Evolutionary conservation across 148 eudicot species (phyloP).

Genomic region (Spergularia marina): DNA sequence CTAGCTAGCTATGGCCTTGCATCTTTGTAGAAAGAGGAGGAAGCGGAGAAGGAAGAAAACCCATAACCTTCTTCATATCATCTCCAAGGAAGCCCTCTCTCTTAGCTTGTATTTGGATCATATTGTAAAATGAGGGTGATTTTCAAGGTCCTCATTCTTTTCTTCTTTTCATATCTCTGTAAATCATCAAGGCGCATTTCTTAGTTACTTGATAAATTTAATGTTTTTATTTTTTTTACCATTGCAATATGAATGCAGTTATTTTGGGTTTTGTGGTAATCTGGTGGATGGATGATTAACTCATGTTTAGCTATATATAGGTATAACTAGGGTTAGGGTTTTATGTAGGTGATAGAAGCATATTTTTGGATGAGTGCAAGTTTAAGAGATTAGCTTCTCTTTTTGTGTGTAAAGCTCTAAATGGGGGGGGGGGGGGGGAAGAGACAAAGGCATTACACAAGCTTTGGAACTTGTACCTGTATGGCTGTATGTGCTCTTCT

Average conservation of each 20-base stretch:
- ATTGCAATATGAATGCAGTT: neutral
- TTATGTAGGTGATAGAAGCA: constrained; percentile 7
- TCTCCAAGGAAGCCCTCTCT: neutral
- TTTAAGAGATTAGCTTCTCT: constrained; percentile 25
- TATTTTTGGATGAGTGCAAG: constrained; percentile 17
- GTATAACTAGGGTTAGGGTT: constrained; percentile 34
- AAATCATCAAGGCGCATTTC: constrained; percentile 15
- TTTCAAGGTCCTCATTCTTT: constrained; percentile 10
- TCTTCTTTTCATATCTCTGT: constrained; percentile 20
- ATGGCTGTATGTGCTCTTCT: neutral
- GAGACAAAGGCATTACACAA: constrained; percentile 18
- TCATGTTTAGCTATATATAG: neutral
- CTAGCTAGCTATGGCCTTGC: neutral
- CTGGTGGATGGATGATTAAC: neutral
- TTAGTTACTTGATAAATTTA: constrained; percentile 3
- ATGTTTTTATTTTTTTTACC: no score
- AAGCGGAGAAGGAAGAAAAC: constrained; percentile 19
- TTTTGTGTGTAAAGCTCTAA: constrained; percentile 26
- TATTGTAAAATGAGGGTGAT: constrained; percentile 2
- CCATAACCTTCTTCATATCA: constrained; percentile 1
- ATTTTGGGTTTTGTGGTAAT: neutral
- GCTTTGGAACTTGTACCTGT: constrained; percentile 28
- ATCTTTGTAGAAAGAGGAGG: constrained; percentile 11
- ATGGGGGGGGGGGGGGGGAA: constrained; percentile 2
- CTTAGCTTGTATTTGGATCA: constrained; percentile 10